Percentiles rank a stretch among this genome's conserved stretches.
These are phyloP conservation scores for Lasiosphaeria ovina DNA, from an alignment of 495 filamentous ascomycete genomes.

Conservation along the genomic window DNA sequence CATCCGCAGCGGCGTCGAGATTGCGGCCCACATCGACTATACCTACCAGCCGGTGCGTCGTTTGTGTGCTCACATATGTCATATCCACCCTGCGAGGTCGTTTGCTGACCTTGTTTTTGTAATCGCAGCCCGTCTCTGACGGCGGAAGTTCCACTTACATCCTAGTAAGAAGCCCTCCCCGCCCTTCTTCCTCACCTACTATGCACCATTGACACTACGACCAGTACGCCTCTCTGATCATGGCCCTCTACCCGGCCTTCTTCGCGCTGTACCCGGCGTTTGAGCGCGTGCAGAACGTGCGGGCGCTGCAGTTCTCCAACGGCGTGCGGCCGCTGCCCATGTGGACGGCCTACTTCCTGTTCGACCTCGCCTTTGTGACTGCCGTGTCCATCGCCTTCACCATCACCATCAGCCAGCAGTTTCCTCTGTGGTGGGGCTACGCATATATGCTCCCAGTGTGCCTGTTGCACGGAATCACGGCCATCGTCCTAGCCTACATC, in stretches of 20 bases:
- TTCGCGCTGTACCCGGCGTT: slow-evolving; percentile 79
- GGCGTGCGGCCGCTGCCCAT: slow-evolving; percentile 67
- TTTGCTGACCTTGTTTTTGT: background rate
- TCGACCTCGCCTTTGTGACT: slow-evolving; percentile 68
- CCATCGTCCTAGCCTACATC: slow-evolving; percentile 65
- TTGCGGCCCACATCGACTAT: slow-evolving; percentile 54
- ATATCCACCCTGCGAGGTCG: background rate
- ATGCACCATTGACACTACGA: background rate
- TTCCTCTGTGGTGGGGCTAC: slow-evolving; percentile 61
- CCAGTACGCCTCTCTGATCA: slow-evolving; percentile 69
- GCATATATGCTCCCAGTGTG: slow-evolving; percentile 74
- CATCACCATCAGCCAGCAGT: slow-evolving; percentile 53
- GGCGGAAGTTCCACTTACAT: slow-evolving; percentile 43
- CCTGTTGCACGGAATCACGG: slow-evolving; percentile 67
- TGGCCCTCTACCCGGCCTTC: slow-evolving; percentile 73
- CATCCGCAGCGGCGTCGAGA: slow-evolving; percentile 56
- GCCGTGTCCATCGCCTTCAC: slow-evolving; percentile 64
- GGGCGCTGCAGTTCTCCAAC: slow-evolving; percentile 79
- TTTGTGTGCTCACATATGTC: no score
- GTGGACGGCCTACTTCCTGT: slow-evolving; percentile 71
- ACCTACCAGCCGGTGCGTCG: background rate
- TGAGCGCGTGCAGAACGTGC: slow-evolving; percentile 68
- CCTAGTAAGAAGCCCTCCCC: slow-evolving; percentile 24
- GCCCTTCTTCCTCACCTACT: background rate
- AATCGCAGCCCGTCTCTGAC: background rate